Base-by-base conservation (phyloP, 2,329 filamentous ascomycete species). In the Cryphonectria nitschkei region DNA sequence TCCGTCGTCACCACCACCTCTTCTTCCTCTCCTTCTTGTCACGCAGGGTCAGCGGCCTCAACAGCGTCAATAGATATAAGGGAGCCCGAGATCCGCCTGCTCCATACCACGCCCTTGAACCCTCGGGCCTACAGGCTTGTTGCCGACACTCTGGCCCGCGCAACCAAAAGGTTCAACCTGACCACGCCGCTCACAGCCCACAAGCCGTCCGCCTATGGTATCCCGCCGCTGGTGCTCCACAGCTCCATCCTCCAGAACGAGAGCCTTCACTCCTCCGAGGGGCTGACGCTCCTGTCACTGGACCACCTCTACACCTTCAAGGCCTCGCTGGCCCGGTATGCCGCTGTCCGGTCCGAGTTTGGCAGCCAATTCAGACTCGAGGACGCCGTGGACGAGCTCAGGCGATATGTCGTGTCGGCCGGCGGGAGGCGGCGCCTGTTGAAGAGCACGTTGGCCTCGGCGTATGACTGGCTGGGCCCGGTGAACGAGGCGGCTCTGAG, bases 281-380 rank as follows among this genome's bases (percentile, higher is more conserved):
- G 88, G 26, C 82, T 92, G 14, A 89, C 85, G 0, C 80, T 92
- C 9, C 77, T 90, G 19, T 84, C 88, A 0, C 83, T 91, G 14
- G 89, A 92, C 78, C 84, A 88, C 65, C 78, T 90, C 62, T 92
- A 90, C 80, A 89, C 87, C 58, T 88, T 92, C 80, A 90, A 90
- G 77, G 83, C 84, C 63, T 87, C 88, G 0, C 82, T 92, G 14
- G 84, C 86, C 26, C 84, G 84, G 73, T 90, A 90, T 77, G 84
- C 86, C 5, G 82, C 82, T 70, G 84, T 82, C 1, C 70, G 62
- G 39, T 29, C 52, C n/a, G 46, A 71, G 26, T 34, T 58, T 19
- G 79, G 77, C 26, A 81, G 81, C 50, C 80, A 79, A 14, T 76
- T 81, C 43, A 82, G 85, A 14, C 82, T 91, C 11, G 87, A 90